phyloP scores from a whole-genome alignment of 1,139 yeast species.

The Taphrina wiesneri region DNA sequence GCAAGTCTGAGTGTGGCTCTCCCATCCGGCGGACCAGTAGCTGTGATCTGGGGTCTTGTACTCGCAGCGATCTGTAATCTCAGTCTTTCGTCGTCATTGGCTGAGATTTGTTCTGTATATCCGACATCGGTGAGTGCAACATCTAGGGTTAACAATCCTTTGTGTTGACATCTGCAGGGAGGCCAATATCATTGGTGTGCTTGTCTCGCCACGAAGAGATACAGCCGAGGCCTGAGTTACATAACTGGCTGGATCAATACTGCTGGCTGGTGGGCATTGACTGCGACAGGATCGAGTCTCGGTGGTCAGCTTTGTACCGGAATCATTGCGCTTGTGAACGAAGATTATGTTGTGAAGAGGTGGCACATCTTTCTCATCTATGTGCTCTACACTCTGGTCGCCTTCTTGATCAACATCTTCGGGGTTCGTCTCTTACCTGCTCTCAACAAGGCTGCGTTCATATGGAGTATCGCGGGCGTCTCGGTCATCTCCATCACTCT shows the following conservation, averaged over 20 bases:
- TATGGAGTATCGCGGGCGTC: constrained; percentile 41
- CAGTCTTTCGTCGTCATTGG: constrained; percentile 47
- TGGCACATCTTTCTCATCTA: constrained; percentile 33
- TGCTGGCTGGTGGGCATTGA: constrained; percentile 25
- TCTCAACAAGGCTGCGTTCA: constrained; percentile 42
- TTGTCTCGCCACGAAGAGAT: constrained; percentile 12
- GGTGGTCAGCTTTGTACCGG: constrained; percentile 24
- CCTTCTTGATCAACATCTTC: constrained; percentile 27
- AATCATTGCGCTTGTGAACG: constrained; percentile 25
- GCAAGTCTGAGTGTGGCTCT: constrained; percentile 38
- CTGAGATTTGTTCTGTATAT: constrained; percentile 64
- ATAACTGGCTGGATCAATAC: constrained; percentile 37
- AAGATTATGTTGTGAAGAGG: constrained; percentile 12
- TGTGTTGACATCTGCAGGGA: constrained; percentile 25
- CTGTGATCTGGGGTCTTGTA: constrained; percentile 34
- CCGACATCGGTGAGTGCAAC: constrained; percentile 54
- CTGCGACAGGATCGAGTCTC: constrained; percentile 21
- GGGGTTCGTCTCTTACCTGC: constrained; percentile 39
- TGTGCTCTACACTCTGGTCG: constrained; percentile 15
- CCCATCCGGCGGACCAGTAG: constrained; percentile 40
- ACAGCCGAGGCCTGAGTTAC: constrained; percentile 39
- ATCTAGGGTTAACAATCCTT: background rate
- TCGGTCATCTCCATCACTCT: constrained; percentile 40
- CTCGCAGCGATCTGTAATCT: constrained; percentile 38
- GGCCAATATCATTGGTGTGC: constrained; percentile 44